These are phyloP conservation scores for Aspergillus hiratsukae DNA, from an alignment of 2,329 filamentous ascomycete genomes.

Conservation along the genomic window DNA sequence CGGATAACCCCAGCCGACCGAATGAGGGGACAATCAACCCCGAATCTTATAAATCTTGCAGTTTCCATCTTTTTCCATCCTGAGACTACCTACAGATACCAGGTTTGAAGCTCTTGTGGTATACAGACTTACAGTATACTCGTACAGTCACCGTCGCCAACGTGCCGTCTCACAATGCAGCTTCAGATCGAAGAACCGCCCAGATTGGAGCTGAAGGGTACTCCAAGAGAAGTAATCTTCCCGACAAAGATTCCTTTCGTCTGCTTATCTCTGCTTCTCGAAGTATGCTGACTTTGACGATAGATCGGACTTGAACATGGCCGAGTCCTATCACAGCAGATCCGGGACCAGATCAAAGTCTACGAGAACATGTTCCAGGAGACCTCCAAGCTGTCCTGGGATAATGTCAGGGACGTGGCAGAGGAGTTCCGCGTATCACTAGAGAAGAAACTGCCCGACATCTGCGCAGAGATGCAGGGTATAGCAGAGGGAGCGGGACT, in stretches of 20 bases:
- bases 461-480: constrained; percentile 47
- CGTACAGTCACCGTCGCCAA: neutral
- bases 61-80: neutral
- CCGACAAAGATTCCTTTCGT: neutral
- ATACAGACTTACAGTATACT: neutral
- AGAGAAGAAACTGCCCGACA: constrained; percentile 30
- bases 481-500: constrained; percentile 50
- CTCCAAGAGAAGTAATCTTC: constrained; percentile 21
- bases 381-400: constrained; percentile 46
- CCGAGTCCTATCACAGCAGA: constrained; percentile 33
- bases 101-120: neutral
- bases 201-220: constrained; percentile 21
- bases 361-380: constrained; percentile 46
- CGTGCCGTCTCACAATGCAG: constrained; percentile 44
- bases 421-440: constrained; percentile 46
- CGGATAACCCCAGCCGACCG: neutral
- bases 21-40: neutral
- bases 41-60: neutral
- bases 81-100: neutral
- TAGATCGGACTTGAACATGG: constrained; percentile 51
- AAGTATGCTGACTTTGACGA: neutral
- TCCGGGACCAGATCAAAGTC: constrained; percentile 43
- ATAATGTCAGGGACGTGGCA: constrained; percentile 43
- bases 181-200: constrained; percentile 13
- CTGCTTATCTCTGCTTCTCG: neutral